Evolutionary conservation across 2,329 filamentous ascomycete genomes (phyloP), one percentile per base, ranked within the genome.

Genomic region (Colletotrichum sp.): DNA sequence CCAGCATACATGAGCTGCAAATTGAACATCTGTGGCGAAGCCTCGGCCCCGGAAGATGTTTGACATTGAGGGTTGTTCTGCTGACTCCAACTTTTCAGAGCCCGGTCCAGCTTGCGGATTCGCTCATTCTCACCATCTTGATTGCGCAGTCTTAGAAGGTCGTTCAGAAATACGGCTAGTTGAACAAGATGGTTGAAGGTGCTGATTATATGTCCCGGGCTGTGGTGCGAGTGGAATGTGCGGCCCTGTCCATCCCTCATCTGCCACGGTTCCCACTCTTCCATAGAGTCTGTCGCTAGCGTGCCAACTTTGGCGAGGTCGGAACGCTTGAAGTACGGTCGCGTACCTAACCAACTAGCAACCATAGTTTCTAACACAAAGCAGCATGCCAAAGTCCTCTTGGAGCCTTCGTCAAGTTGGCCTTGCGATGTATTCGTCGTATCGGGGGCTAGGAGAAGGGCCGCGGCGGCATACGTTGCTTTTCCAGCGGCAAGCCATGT

Each of bases 351-450:
- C 64, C 36, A 69, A n/a, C 28, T 39, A 6, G 72, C 62, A 5
- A 77, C 32, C 8, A 77, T 34, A 6, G 72, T 72, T 59, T 77
- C 76, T 1, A 77, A 49, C 2, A 72, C 36, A 52, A 77, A 76
- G 28, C 68, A 75, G 16, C 76, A 28, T 18, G 36, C 39, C 8
- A 62, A 3, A 30, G 39, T 44, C 7, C 72, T 32, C 32, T 32
- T 55, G n/a, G 34, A n/a, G 12, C 64, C 62, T 21, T 77, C 60
- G 52, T 69, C 60, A 24, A 65, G 39, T 2, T 52, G 32, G 9
- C 15, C 8, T 9, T 18, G n/a, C 3, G 12, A 10, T 24, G 32
- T 2, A 3, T 6, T 28, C 18, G n/a, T 21, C 5, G 24, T 57
- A 2, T n/a, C 12, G 3, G 7, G 16, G 10, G 34, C 16, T 2